These are phyloP conservation scores for Russula dissimulans DNA, from an alignment of 768 basidiomycete species.

Conservation along the genomic window DNA sequence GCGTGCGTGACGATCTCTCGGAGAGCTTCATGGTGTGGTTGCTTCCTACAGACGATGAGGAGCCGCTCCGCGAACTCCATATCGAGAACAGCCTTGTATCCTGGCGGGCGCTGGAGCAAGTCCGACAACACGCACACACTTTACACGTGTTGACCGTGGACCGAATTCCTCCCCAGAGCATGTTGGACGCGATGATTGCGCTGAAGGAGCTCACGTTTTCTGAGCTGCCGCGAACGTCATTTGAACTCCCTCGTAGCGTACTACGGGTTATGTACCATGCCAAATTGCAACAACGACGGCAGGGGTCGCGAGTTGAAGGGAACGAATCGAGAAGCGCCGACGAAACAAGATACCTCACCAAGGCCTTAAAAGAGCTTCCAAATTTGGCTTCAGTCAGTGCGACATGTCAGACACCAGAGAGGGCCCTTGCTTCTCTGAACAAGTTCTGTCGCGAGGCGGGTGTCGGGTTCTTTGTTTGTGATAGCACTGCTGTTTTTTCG, in stretches of 20 bases:
- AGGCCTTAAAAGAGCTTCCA: constrained; percentile 8
- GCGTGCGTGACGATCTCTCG: constrained; percentile 1
- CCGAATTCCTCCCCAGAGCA: constrained; percentile 3
- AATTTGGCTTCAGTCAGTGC: background rate
- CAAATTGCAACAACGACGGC: background rate
- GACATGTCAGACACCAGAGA: background rate
- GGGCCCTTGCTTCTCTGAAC: background rate
- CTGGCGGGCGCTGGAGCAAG: background rate
- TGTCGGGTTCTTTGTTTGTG: constrained; percentile 7
- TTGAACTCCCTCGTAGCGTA: constrained; percentile 4
- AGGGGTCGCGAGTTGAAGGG: background rate
- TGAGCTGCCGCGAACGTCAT: background rate
- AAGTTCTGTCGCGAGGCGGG: constrained; percentile 3
- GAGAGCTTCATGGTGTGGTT: constrained; percentile 11
- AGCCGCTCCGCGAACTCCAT: constrained; percentile 13
- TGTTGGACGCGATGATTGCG: constrained; percentile 7
- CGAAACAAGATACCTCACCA: constrained; percentile 4
- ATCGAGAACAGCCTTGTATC: background rate
- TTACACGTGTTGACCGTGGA: constrained; percentile 10
- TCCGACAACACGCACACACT: background rate
- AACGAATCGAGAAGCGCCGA: background rate
- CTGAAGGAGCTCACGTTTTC: constrained; percentile 5
- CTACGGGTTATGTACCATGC: background rate
- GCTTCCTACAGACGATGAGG: background rate
- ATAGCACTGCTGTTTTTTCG: constrained; percentile 2